A percentile compares a stretch with the other conserved stretches of the same genome.
Conservation (phyloP, 192 early-diverging fungal species). For the Coemansia sp. region DNA sequence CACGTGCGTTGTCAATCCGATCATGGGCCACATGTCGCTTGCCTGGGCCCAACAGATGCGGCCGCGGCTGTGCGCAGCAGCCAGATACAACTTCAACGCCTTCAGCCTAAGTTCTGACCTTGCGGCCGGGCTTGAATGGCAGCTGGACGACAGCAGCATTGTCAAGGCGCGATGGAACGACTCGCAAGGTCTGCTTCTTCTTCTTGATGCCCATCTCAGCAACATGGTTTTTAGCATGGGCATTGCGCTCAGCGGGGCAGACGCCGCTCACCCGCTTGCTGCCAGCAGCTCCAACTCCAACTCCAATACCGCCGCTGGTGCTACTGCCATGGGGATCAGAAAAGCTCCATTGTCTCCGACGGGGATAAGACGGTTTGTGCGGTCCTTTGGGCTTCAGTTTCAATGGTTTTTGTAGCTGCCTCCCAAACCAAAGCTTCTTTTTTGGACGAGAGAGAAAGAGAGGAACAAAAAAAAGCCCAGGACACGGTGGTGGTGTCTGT, state of each 20-base stretch:
- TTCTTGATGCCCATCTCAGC: constrained; percentile 39
- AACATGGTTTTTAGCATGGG: constrained; percentile 53
- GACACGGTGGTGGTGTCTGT: too few species aligned
- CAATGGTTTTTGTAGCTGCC: constrained; percentile 42
- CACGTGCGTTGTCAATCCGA: constrained; percentile 82
- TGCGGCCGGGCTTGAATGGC: constrained; percentile 84
- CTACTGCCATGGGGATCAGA: constrained; percentile 9
- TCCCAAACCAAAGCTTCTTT: not conserved
- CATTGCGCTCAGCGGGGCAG: constrained; percentile 20
- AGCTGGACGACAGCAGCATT: constrained; percentile 56
- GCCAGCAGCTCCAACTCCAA: constrained; percentile 1
- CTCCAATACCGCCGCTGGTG: not conserved
- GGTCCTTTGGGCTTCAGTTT: constrained; percentile 50
- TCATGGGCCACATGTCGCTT: constrained; percentile 89
- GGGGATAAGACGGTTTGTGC: constrained; percentile 30
- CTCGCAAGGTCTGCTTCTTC: constrained; percentile 39
- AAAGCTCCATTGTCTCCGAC: constrained; percentile 3
- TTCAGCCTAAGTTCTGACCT: constrained; percentile 92
- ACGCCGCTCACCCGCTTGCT: not conserved
- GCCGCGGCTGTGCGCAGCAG: constrained; percentile 67
- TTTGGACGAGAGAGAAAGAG: not conserved
- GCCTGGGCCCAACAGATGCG: constrained; percentile 81
- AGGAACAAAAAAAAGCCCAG: not conserved
- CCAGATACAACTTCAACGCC: constrained; percentile 87
- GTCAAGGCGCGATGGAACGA: constrained; percentile 59